A percentile compares a stretch with the other conserved stretches of the same genome.
Evolutionary conservation across 257 asterid species (phyloP).

Genomic region (Nyctanthes arbortristis): DNA sequence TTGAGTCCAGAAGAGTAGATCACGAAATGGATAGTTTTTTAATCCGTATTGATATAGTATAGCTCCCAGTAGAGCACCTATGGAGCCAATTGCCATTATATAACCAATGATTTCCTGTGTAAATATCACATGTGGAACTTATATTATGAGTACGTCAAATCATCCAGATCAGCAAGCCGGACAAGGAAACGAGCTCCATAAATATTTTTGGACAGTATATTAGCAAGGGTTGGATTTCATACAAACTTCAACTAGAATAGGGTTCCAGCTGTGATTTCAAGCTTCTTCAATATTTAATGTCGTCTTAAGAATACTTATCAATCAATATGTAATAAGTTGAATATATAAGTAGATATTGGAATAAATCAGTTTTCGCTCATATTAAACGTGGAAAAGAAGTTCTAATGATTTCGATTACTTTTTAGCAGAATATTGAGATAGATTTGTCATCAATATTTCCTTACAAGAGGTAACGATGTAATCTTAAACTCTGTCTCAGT

Average conservation of each 20-base stretch:
- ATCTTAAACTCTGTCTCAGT: background rate
- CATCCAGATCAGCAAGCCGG: background rate
- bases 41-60: slow-evolving; percentile 66
- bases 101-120: slow-evolving; percentile 81
- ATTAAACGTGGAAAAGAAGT: background rate
- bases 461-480: background rate
- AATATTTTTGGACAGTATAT: background rate
- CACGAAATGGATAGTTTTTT: slow-evolving; percentile 69
- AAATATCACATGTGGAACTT: background rate
- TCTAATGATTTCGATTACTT: background rate
- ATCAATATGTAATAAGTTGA: background rate
- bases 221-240: background rate
- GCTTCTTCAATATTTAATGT: background rate
- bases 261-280: background rate
- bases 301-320: background rate
- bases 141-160: background rate
- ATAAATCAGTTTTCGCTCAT: background rate
- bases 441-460: background rate
- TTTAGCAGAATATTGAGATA: background rate
- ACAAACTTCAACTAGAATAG: background rate
- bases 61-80: slow-evolving; percentile 78
- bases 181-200: background rate
- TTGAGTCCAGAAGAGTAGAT: slow-evolving; percentile 82
- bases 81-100: slow-evolving; percentile 76
- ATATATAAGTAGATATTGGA: background rate